Evolutionary conservation across 2,329 filamentous ascomycete species (phyloP).

Genomic region (Diaporthe ilicicola): DNA sequence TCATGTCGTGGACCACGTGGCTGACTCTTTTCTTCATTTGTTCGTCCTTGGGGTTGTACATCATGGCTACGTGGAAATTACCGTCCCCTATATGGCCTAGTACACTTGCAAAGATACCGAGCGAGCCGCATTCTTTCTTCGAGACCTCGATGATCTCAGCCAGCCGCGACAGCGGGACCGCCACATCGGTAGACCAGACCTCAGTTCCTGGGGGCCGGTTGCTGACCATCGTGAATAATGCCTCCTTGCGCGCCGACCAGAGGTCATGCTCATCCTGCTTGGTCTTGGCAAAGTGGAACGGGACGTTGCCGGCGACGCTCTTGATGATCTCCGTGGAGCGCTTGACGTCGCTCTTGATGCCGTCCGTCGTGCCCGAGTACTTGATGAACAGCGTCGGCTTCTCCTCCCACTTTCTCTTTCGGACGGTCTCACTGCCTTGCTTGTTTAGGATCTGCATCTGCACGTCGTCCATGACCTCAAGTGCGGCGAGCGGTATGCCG

Average conservation of each 20-base stretch:
- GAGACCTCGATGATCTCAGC: constrained; percentile 76
- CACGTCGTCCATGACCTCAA: constrained; percentile 70
- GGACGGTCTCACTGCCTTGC: constrained; percentile 64
- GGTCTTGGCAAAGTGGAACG: constrained; percentile 73
- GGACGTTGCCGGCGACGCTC: constrained; percentile 60
- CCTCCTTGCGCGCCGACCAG: constrained; percentile 80
- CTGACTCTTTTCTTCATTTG: constrained; percentile 51
- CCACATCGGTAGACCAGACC: constrained; percentile 84
- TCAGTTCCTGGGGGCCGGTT: constrained; percentile 66
- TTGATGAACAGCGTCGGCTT: constrained; percentile 79
- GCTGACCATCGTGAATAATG: constrained; percentile 76
- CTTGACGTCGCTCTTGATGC: constrained; percentile 70
- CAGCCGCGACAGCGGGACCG: constrained; percentile 76
- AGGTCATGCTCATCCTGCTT: constrained; percentile 73
- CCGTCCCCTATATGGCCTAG: constrained; percentile 75
- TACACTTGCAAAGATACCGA: constrained; percentile 66
- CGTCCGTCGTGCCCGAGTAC: constrained; percentile 71
- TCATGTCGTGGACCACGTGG: constrained; percentile 69
- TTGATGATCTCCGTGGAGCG: constrained; percentile 68
- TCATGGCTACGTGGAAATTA: constrained; percentile 64
- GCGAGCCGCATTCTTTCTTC: constrained; percentile 65
- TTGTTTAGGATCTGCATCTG: constrained; percentile 76
- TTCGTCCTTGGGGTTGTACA: constrained; percentile 59
- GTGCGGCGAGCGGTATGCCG: constrained; percentile 72
- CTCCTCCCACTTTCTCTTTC: constrained; percentile 69